Percentiles rank a stretch among this genome's conserved stretches.
These are phyloP conservation scores for Phenoliferia sp. DNA, from an alignment of 1,284 basidiomycete genomes.

Conservation along the genomic window DNA sequence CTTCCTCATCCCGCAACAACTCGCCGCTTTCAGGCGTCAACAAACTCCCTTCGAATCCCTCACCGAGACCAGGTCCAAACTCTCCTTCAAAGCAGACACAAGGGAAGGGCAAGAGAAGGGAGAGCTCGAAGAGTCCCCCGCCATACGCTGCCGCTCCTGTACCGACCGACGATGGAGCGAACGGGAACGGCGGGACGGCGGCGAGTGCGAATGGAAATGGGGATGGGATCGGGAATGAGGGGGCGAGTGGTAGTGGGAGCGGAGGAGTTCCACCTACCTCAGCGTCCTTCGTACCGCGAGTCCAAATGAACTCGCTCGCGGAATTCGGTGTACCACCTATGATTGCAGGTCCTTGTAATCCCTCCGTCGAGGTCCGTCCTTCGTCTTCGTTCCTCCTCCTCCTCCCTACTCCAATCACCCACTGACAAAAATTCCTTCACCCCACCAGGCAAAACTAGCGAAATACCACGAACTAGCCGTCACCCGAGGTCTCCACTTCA, in stretches of 20 bases:
- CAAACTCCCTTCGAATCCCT: conserved; percentile 1
- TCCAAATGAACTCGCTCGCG: conserved; percentile 8
- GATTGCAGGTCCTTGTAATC: conserved; percentile 18
- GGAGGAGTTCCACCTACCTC: not conserved
- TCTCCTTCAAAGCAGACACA: not conserved
- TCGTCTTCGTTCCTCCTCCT: not conserved
- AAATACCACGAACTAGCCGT: conserved; percentile 64
- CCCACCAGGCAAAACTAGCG: conserved; percentile 63
- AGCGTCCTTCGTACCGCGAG: not conserved
- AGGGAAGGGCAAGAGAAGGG: conserved; percentile 9
- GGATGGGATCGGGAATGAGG: too few relatives aligned
- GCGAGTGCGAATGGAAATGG: too few relatives aligned
- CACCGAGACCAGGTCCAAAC: not conserved
- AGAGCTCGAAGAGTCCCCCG: conserved; percentile 19
- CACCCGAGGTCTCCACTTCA: conserved; percentile 77
- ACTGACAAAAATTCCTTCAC: not conserved
- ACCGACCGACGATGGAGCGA: not conserved
- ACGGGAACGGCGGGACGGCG: not conserved
- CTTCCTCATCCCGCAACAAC: not conserved
- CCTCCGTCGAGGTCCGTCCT: conserved; percentile 18
- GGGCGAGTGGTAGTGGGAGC: too few relatives aligned
- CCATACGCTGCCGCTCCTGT: not conserved
- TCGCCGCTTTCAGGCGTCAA: conserved; percentile 21
- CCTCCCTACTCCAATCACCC: too few relatives aligned
- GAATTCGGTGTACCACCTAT: conserved; percentile 25